These are phyloP conservation scores for Drechslerella dactyloides DNA, from an alignment of 2,329 filamentous ascomycete species.

Conservation along the genomic window DNA sequence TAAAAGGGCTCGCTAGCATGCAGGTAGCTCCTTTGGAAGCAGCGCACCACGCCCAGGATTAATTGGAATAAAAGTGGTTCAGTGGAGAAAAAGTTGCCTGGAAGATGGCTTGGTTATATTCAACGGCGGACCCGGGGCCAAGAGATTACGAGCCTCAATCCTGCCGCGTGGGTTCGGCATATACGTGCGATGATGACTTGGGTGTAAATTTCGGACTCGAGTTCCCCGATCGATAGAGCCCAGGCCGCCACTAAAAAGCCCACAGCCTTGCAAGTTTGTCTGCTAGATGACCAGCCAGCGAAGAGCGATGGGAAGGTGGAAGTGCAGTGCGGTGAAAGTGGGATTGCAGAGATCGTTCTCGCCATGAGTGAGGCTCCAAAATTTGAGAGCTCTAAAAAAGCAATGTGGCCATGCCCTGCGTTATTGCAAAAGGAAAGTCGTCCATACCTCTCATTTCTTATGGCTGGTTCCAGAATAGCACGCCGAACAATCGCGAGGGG, in stretches of 20 bases:
- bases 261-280: background rate
- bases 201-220: background rate
- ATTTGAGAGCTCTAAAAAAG: background rate
- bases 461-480: background rate
- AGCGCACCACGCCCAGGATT: background rate
- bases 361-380: conserved; percentile 3
- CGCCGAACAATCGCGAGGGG: background rate
- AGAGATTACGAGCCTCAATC: conserved; percentile 7
- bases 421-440: conserved; percentile 3
- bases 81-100: background rate
- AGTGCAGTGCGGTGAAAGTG: too few relatives aligned
- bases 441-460: background rate
- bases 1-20: background rate
- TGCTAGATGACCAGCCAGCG: background rate
- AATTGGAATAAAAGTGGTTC: background rate
- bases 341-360: background rate
- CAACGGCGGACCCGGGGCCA: background rate
- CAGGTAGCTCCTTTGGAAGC: conserved; percentile 2
- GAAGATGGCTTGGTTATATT: background rate
- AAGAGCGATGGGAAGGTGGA: too few relatives aligned
- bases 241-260: conserved; percentile 2
- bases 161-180: background rate
- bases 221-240: background rate
- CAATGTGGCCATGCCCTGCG: background rate
- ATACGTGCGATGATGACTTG: background rate